These are phyloP conservation scores for Glomus cerebriforme DNA, from an alignment of 192 early-diverging fungal genomes.

Conservation along the genomic window DNA sequence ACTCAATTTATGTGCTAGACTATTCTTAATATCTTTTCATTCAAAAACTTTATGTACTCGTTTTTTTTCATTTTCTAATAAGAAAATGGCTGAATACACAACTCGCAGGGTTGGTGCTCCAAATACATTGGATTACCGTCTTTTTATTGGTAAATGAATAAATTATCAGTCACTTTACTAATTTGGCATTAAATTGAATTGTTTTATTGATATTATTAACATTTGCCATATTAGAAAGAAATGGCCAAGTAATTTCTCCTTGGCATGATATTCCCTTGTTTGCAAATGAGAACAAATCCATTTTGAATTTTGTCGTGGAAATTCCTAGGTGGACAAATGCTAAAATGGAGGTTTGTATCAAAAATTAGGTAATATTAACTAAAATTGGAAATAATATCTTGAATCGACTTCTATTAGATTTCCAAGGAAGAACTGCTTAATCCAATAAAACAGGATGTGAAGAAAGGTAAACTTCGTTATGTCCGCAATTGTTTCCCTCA, in stretches of 20 bases:
- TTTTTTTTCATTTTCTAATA: not conserved
- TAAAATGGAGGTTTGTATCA: conserved; percentile 80
- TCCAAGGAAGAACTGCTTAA: conserved; percentile 95
- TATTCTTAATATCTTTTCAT: too few species aligned
- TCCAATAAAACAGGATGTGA: conserved; percentile 98
- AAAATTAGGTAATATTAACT: not conserved
- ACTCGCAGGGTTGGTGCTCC: conserved; percentile 84
- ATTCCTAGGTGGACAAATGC: conserved; percentile 99
- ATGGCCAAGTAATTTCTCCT: conserved; percentile 85
- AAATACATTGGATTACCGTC: conserved; percentile 87
- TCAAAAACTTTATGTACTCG: too few species aligned
- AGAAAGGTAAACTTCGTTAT: conserved; percentile 98
- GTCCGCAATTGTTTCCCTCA: conserved; percentile 99
- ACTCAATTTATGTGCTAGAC: too few species aligned
- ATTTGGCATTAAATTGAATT: not conserved
- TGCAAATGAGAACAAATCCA: conserved; percentile 86
- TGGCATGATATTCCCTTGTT: conserved; percentile 99
- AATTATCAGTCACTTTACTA: not conserved
- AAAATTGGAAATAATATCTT: not conserved
- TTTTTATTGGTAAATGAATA: conserved; percentile 73
- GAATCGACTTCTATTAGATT: conserved; percentile 57
- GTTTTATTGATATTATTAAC: not conserved
- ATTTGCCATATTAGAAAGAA: conserved; percentile 60
- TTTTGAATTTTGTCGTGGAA: conserved; percentile 99
- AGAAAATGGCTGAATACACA: conserved; percentile 66